Conservation (phyloP, 2,329 filamentous ascomycete genomes). For the Fusarium sp. region DNA sequence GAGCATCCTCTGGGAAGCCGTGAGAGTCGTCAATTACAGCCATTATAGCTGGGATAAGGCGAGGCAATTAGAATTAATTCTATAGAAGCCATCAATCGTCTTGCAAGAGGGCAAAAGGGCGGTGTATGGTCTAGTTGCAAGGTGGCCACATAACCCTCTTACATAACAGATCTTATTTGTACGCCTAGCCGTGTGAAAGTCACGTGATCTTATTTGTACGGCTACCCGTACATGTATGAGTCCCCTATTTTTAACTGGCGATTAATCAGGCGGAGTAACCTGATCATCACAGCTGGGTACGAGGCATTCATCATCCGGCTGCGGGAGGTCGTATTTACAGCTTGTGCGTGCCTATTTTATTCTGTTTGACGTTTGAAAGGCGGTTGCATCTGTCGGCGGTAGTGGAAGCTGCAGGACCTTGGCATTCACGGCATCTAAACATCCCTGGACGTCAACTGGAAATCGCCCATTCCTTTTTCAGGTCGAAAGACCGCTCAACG, state of each 20-base stretch:
- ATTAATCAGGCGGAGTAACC: background rate
- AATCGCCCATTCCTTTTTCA: background rate
- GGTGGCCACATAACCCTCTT: too few species aligned
- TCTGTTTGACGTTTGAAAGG: background rate
- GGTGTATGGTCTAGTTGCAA: too few species aligned
- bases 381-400: background rate
- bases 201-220: too few species aligned
- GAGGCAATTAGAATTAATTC: too few species aligned
- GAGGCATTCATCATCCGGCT: background rate
- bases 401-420: background rate
- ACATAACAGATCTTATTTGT: too few species aligned
- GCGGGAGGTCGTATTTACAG: background rate
- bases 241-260: slow-evolving; percentile 1
- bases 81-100: too few species aligned
- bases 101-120: too few species aligned
- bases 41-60: too few species aligned
- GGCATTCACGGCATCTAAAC: background rate
- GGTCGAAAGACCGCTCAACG: background rate
- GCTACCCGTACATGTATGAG: too few species aligned
- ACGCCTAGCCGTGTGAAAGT: too few species aligned
- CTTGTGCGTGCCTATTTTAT: background rate
- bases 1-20: too few species aligned
- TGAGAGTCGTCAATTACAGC: too few species aligned
- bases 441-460: background rate
- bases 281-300: background rate